Evolutionary conservation across 352 stramenopile species (phyloP).

Genomic region (Elongisporangium senticosum): DNA sequence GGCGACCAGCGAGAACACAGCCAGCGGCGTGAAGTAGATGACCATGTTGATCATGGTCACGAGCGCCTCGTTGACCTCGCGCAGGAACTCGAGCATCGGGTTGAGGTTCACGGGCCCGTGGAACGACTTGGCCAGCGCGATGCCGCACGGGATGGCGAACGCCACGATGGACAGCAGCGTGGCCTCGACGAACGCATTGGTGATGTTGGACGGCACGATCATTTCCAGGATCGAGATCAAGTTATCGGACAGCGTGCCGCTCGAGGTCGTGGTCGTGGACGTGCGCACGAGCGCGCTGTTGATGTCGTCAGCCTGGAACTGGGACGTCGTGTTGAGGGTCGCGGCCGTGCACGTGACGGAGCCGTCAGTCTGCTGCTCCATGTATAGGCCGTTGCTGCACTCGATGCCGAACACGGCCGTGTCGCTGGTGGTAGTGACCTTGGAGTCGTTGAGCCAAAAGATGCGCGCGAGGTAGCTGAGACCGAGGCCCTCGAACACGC

Average conservation of each 20-base stretch:
- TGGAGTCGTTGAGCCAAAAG: slow-evolving; percentile 26
- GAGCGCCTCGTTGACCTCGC: slow-evolving; percentile 74
- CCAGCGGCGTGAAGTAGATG: slow-evolving; percentile 66
- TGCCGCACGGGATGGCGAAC: slow-evolving; percentile 60
- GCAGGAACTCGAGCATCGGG: slow-evolving; percentile 72
- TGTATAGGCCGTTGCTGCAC: slow-evolving; percentile 65
- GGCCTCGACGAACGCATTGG: slow-evolving; percentile 58
- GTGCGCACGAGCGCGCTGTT: slow-evolving; percentile 47
- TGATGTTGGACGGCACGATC: slow-evolving; percentile 72
- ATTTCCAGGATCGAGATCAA: slow-evolving; percentile 52
- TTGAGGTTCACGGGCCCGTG: slow-evolving; percentile 65
- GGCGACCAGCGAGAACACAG: slow-evolving; percentile 63
- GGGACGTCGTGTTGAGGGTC: slow-evolving; percentile 23
- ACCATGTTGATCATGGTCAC: slow-evolving; percentile 72
- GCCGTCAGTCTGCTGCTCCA: slow-evolving; percentile 40
- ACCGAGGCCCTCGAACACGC: slow-evolving; percentile 45
- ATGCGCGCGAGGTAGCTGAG: slow-evolving; percentile 49
- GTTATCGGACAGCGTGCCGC: slow-evolving; percentile 52
- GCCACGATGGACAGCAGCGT: slow-evolving; percentile 63
- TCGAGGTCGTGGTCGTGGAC: slow-evolving; percentile 28
- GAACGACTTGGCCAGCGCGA: slow-evolving; percentile 63
- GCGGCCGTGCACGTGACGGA: slow-evolving; percentile 54
- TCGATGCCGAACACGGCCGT: slow-evolving; percentile 66
- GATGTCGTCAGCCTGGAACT: slow-evolving; percentile 58
- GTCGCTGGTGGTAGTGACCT: slow-evolving; percentile 15